phyloP scores from a whole-genome alignment of 179 eudicot species.

The Sideroxylon spinosum region DNA sequence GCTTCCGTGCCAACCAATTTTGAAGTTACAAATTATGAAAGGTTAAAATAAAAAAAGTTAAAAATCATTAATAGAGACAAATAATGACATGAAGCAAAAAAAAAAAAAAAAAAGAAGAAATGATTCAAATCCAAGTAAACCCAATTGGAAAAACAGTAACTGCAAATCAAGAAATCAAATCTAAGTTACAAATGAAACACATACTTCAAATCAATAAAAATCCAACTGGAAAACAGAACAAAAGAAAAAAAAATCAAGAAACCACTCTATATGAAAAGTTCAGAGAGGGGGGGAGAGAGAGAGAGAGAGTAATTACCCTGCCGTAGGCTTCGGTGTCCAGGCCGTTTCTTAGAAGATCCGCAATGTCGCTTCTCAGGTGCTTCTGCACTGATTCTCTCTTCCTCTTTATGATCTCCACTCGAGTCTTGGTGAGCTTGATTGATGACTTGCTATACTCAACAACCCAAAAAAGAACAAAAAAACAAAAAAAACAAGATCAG shows the following conservation, averaged over 20 bases:
- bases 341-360: slow-evolving; percentile 57
- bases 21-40: not conserved
- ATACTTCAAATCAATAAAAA: not conserved
- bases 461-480: not conserved
- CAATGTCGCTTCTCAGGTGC: slow-evolving; percentile 66
- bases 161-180: not conserved
- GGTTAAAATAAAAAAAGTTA: too few species aligned
- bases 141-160: not conserved
- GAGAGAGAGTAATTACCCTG: slow-evolving; percentile 44
- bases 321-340: slow-evolving; percentile 68
- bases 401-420: slow-evolving; percentile 61
- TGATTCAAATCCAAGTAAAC: too few species aligned
- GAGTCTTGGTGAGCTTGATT: slow-evolving; percentile 38
- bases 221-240: not conserved
- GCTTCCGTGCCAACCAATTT: slow-evolving; percentile 20
- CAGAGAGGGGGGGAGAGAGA: not conserved
- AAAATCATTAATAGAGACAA: too few species aligned
- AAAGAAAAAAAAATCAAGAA: not conserved
- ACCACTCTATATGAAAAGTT: not conserved
- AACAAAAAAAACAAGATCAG: not conserved
- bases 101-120: too few species aligned
- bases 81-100: too few species aligned
- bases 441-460: slow-evolving; percentile 55
- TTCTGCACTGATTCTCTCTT: slow-evolving; percentile 74
- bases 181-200: not conserved